Evolutionary conservation across 805 yeast species (phyloP), one percentile per base, ranked within the genome.

Genomic region (Ogataea naganishii): DNA sequence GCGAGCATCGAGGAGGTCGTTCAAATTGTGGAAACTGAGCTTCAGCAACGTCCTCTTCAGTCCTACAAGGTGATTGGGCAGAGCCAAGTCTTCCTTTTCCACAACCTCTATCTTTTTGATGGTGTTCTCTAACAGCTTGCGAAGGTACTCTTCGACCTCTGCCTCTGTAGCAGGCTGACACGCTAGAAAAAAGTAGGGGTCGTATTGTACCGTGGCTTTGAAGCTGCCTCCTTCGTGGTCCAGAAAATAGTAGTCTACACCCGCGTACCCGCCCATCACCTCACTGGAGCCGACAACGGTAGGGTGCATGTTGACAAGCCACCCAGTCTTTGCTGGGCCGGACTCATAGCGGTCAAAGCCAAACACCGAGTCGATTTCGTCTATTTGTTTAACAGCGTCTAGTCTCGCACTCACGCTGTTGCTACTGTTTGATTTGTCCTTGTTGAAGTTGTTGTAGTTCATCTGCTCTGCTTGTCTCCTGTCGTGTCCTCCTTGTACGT

Each of bases 141-240:
- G 72, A 31, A 86, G 41, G 49, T 71, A 80, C 47, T 92, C 98
- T 53, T 92, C 97, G 4, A 86, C 84, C 39, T 83, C 96, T 2
- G 72, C 54, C 36, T 77, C 84, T 12, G 57, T 56, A 12, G 75
- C 73, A 1, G 69, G 69, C n/a, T 69, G 62, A 39, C 84, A 73
- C 3, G 74, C 65, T 8, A 92, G 58, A 30, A 80, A 71, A 47
- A 92, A 82, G 52, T 92, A 92, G 0, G 99, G 99, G 43, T 84
- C 86, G 49, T 72, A 83, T 34, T 70, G 80, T 10, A 83, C 56
- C 1, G 95, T 80, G 4, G 86, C 78, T 50, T 89, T 92, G 62
- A 94, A 92, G 25, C 82, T 75, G 6, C 96, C 98, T 27, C 99
- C 99, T 51, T 88, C 96, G 46, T 84, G 95, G 51, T 88, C 97